A percentile compares a stretch with the other conserved stretches of the same genome.
Conservation (phyloP, 805 yeast genomes). For the Komagataella populi region DNA sequence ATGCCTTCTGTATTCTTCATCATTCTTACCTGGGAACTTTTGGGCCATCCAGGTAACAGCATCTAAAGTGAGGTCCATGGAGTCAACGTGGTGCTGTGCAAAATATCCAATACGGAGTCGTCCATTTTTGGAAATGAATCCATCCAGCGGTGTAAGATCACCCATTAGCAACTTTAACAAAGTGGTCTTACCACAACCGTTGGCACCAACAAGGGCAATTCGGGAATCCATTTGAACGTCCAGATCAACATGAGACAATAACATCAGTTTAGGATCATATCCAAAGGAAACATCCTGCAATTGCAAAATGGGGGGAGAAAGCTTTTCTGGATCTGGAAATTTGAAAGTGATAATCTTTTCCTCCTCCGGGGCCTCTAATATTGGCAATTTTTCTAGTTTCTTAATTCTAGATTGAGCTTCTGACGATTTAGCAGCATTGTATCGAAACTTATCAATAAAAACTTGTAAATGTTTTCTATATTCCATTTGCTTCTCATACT, state of each 20-base stretch:
- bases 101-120: conserved; percentile 90
- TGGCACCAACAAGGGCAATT: conserved; percentile 95
- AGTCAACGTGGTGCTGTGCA: conserved; percentile 97
- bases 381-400: conserved; percentile 87
- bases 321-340: conserved; percentile 89
- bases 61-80: conserved; percentile 76
- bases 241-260: conserved; percentile 68
- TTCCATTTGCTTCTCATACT: conserved; percentile 96
- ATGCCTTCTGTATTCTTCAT: conserved; percentile 94
- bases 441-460: conserved; percentile 91
- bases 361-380: conserved; percentile 88
- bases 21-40: conserved; percentile 84
- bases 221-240: conserved; percentile 91
- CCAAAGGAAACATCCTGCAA: conserved; percentile 81
- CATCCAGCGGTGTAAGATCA: conserved; percentile 57
- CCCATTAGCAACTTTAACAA: conserved; percentile 79
- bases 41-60: conserved; percentile 94
- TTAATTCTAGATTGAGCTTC: conserved; percentile 98
- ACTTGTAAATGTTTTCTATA: conserved; percentile 85
- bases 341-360: conserved; percentile 74
- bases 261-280: conserved; percentile 48
- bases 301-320: conserved; percentile 90
- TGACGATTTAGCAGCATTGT: conserved; percentile 93
- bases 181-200: conserved; percentile 98
- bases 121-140: conserved; percentile 68